phyloP scores from a whole-genome alignment of 2,329 filamentous ascomycete genomes.

The Ampelomyces quisqualis region DNA sequence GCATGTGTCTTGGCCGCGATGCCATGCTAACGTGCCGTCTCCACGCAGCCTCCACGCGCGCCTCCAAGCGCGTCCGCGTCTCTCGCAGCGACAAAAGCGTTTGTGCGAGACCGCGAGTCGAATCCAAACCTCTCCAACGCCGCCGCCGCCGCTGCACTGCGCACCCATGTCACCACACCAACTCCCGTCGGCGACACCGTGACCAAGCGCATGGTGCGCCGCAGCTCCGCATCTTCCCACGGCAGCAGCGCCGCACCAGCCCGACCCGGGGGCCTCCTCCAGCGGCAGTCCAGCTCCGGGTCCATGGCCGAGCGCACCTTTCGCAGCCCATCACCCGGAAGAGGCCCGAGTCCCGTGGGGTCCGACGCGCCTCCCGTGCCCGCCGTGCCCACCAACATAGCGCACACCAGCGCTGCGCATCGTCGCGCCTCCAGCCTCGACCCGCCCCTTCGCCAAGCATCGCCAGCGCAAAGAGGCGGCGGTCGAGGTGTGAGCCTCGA shows the following conservation, averaged over 20 bases:
- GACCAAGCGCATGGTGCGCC: conserved; percentile 79
- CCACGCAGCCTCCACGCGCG: conserved; percentile 34
- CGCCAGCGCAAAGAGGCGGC: conserved; percentile 44
- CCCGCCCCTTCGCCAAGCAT: conserved; percentile 50
- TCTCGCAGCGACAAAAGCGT: conserved; percentile 78
- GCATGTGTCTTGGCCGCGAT: background rate
- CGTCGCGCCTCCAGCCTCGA: conserved; percentile 54
- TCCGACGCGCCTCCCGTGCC: conserved; percentile 72
- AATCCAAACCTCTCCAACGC: conserved; percentile 73
- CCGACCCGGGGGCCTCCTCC: conserved; percentile 40
- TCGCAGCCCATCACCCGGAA: conserved; percentile 64
- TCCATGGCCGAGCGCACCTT: conserved; percentile 92
- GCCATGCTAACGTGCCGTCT: conserved; percentile 21
- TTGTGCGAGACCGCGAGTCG: conserved; percentile 66
- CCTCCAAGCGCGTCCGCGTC: conserved; percentile 71
- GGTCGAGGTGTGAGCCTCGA: conserved; percentile 47
- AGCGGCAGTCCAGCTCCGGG: conserved; percentile 61
- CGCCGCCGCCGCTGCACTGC: conserved; percentile 81
- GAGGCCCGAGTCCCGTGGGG: conserved; percentile 28
- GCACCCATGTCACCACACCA: conserved; percentile 73
- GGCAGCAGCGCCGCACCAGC: conserved; percentile 47
- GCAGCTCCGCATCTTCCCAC: conserved; percentile 71
- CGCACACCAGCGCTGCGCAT: conserved; percentile 29
- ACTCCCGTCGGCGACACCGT: conserved; percentile 79
- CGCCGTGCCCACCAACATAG: conserved; percentile 60